Evolutionary conservation across 2,329 filamentous ascomycete genomes (phyloP).

Genomic region (Cordyceps pruinosa): DNA sequence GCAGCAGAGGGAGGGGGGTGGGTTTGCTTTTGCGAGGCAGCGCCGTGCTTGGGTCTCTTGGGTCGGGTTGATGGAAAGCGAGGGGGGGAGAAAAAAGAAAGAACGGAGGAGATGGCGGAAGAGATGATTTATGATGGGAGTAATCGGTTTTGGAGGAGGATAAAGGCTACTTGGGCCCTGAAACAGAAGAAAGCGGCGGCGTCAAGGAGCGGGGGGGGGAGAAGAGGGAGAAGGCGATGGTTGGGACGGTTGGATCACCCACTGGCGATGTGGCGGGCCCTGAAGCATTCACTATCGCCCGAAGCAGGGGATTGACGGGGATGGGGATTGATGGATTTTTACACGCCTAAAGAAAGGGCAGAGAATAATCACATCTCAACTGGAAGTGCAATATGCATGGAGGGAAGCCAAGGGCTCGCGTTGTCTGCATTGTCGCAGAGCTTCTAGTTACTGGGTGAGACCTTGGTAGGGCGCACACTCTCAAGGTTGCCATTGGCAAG

Average conservation of each 20-base stretch:
- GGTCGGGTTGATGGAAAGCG: not conserved
- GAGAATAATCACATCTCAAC: not conserved
- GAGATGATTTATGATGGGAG: slow-evolving; percentile 9
- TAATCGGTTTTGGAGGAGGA: not conserved
- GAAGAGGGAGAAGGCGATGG: slow-evolving; percentile 2
- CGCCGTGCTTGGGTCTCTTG: not conserved
- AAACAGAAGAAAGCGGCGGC: not conserved
- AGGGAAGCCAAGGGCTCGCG: not conserved
- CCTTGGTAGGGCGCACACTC: no score
- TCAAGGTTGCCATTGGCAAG: no score
- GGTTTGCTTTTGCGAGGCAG: slow-evolving; percentile 5
- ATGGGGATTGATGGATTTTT: not conserved
- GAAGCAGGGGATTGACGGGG: no score
- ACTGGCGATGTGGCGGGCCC: not conserved
- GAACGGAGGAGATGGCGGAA: not conserved
- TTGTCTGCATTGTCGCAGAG: not conserved
- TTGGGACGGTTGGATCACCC: slow-evolving; percentile 2
- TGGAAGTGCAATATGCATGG: not conserved
- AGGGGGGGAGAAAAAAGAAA: not conserved
- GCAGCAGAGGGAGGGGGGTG: not conserved
- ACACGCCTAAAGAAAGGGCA: not conserved
- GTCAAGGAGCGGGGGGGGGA: not conserved
- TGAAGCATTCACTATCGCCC: not conserved
- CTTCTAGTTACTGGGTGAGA: no score
- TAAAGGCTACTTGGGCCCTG: not conserved